Evolutionary conservation across 306 rosid species (phyloP).

Genomic region (Rubus parviflorus): DNA sequence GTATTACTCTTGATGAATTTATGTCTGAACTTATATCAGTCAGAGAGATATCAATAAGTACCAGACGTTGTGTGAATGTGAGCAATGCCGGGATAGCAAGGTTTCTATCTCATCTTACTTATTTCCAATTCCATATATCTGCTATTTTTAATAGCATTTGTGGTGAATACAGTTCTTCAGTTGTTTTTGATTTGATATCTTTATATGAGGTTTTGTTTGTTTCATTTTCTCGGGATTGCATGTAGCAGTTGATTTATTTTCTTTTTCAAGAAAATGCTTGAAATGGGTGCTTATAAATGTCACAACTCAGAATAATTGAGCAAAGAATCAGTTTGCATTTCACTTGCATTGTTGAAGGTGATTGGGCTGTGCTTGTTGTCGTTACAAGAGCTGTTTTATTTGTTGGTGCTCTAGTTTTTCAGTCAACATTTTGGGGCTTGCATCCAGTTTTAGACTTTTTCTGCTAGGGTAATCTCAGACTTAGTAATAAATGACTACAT

Average conservation of each 20-base stretch:
- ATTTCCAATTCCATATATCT: not conserved
- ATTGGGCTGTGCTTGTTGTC: not conserved
- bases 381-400: not conserved
- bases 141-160: not conserved
- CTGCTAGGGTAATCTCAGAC: no score
- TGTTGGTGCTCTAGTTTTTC: not conserved
- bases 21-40: slow-evolving; percentile 12
- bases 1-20: not conserved
- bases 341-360: not conserved
- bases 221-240: not conserved
- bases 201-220: not conserved
- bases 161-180: not conserved
- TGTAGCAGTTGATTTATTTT: no score
- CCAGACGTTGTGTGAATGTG: slow-evolving; percentile 37
- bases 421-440: not conserved
- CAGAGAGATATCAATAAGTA: slow-evolving; percentile 26
- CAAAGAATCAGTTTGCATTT: not conserved
- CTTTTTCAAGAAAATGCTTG: no score
- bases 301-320: not conserved
- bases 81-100: slow-evolving; percentile 47
- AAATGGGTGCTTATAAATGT: no score
- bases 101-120: slow-evolving; percentile 33
- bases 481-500: no score
- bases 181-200: not conserved
- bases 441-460: not conserved